Conservation (phyloP, 1,284 basidiomycete genomes). For the Cryptococcus amylolentus region DNA sequence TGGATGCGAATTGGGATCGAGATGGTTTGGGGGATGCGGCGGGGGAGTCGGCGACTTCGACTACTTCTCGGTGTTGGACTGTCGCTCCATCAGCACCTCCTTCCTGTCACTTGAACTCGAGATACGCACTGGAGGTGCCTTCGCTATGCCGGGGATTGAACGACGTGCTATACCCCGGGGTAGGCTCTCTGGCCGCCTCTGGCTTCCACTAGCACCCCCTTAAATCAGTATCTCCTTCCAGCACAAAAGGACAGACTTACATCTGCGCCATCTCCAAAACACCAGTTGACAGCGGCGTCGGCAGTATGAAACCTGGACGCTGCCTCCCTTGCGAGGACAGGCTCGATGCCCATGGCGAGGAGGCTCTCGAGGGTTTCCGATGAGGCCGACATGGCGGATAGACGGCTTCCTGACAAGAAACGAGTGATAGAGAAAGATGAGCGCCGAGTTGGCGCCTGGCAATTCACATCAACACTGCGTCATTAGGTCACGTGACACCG, state of each 20-base stretch:
- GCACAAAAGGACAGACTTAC: slow-evolving; percentile 18
- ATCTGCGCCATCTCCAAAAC: slow-evolving; percentile 39
- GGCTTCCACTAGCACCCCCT: slow-evolving; percentile 19
- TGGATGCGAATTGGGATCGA: slow-evolving; percentile 20
- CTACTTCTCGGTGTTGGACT: slow-evolving; percentile 26
- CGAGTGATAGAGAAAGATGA: too few species aligned
- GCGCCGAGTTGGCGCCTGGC: too few species aligned
- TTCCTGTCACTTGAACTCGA: not conserved
- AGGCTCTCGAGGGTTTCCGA: slow-evolving; percentile 24
- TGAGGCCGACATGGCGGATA: slow-evolving; percentile 22
- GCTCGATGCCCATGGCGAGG: slow-evolving; percentile 39
- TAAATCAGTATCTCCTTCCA: not conserved
- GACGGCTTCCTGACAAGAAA: not conserved
- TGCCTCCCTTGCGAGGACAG: slow-evolving; percentile 30
- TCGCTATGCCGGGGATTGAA: slow-evolving; percentile 5
- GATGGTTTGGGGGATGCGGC: slow-evolving; percentile 5
- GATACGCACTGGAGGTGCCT: slow-evolving; percentile 9
- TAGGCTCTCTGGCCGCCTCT: slow-evolving; percentile 1
- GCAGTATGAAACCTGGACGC: slow-evolving; percentile 28
- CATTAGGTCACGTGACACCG: too few species aligned
- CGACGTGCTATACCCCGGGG: not conserved
- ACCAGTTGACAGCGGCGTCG: slow-evolving; percentile 45
- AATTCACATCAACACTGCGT: too few species aligned
- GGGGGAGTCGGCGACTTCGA: slow-evolving; percentile 3
- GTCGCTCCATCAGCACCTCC: not conserved